phyloP scores from a whole-genome alignment of 2,329 filamentous ascomycete species.

The Fusarium chlamydosporum region DNA sequence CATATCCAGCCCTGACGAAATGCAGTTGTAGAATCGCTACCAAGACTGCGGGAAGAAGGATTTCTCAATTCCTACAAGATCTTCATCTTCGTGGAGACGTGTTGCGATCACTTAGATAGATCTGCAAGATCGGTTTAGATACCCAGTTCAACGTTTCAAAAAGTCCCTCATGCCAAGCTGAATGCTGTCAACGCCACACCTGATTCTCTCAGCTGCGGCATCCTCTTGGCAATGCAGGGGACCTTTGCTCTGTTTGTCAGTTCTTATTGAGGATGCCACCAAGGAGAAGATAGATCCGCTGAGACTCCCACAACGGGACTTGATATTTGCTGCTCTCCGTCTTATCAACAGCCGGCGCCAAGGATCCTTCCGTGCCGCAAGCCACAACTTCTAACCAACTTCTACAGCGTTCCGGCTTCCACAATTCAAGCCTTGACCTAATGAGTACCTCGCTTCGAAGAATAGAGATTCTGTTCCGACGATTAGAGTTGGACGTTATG shows the following conservation, averaged over 20 bases:
- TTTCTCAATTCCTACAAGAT: constrained; percentile 3
- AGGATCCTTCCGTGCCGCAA: neutral
- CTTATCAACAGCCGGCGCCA: neutral
- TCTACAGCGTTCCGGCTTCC: neutral
- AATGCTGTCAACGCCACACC: neutral
- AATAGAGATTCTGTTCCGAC: neutral
- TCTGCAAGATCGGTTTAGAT: neutral
- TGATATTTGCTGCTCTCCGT: neutral
- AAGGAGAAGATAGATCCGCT: too few relatives aligned
- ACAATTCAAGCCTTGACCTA: neutral
- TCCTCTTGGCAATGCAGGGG: too few relatives aligned
- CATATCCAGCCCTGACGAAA: neutral
- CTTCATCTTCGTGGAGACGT: neutral
- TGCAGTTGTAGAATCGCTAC: neutral
- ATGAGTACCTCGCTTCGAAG: neutral
- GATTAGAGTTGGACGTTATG: neutral
- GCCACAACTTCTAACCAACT: constrained; percentile 1
- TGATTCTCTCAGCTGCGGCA: neutral
- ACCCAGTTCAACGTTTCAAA: neutral
- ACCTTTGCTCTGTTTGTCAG: too few relatives aligned
- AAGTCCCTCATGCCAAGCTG: neutral
- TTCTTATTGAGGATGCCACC: too few relatives aligned
- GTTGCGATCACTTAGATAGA: neutral
- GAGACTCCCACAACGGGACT: too few relatives aligned
- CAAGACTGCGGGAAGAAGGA: neutral